These are phyloP conservation scores for Scleromitrula shiraiana DNA, from an alignment of 2,329 filamentous ascomycete species.

Conservation along the genomic window DNA sequence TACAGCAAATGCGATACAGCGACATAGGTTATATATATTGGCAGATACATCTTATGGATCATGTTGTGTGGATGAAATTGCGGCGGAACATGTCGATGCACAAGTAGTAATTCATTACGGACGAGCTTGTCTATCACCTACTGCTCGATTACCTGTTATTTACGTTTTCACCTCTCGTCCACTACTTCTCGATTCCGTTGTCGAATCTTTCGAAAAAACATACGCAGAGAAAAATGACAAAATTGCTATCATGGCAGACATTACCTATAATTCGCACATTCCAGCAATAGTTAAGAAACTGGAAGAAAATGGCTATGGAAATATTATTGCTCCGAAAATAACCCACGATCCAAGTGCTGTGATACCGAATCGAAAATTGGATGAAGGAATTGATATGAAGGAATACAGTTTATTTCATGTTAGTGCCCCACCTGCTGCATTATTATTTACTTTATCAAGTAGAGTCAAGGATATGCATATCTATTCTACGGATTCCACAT, in stretches of 20 bases:
- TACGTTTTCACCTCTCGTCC: slow-evolving; percentile 77
- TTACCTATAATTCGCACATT: slow-evolving; percentile 77
- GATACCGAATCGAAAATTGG: slow-evolving; percentile 69
- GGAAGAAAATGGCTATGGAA: slow-evolving; percentile 55
- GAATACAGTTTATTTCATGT: slow-evolving; percentile 68
- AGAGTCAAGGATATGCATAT: slow-evolving; percentile 74
- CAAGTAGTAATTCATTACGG: slow-evolving; percentile 94
- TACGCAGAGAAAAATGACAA: slow-evolving; percentile 54
- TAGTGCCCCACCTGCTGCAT: slow-evolving; percentile 73
- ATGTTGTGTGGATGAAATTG: slow-evolving; percentile 95
- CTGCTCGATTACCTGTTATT: slow-evolving; percentile 76
- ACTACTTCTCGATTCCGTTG: slow-evolving; percentile 53
- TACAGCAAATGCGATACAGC: neutral
- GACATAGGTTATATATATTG: slow-evolving; percentile 61
- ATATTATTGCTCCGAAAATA: slow-evolving; percentile 62
- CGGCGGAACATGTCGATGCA: slow-evolving; percentile 85
- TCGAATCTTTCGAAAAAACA: slow-evolving; percentile 53
- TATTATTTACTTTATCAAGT: slow-evolving; percentile 80
- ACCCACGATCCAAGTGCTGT: slow-evolving; percentile 69
- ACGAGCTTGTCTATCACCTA: slow-evolving; percentile 83
- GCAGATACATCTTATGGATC: slow-evolving; percentile 95
- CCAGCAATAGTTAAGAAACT: slow-evolving; percentile 47
- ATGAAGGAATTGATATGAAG: slow-evolving; percentile 33
- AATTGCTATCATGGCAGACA: slow-evolving; percentile 78
- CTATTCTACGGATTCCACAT: slow-evolving; percentile 47